Base-by-base conservation (phyloP, 2,329 filamentous ascomycete genomes). In the Microdochium trichocladiopsis region DNA sequence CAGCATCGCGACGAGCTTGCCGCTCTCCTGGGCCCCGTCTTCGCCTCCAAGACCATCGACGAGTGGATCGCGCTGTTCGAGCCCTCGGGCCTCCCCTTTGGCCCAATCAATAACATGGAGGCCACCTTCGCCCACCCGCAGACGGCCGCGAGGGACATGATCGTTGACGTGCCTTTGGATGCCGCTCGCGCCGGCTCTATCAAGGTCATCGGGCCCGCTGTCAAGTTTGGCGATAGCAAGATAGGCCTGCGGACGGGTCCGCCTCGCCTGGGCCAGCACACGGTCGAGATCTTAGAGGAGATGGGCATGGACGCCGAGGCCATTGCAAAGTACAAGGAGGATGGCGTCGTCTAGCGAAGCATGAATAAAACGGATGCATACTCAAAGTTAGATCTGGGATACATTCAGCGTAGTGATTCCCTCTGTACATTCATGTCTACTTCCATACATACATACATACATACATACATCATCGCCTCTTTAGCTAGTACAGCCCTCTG, bases 61-160 rank as follows among this genome's bases (percentile, higher is more conserved):
- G 69, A 73, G 43, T 76, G 72, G 73, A 52, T 70, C 5, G 25
- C 49, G 1, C 57, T 64, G 0, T 69, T 77, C 49, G 69, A 73
- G 21, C 68, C 67, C 0, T 72, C 66, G 24, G 72, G 71, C 2
- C 62, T 78, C 57, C 71, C 75, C 0, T 73, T 76, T 62, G 73
- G 68, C 0, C 68, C 73, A 1, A 71, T 76, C 36, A 77, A 77
- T 54, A 71, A 61, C 2, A 68, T 77, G 41, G 64, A 76, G 53
- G 60, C 61, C 25, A 72, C 69, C 0, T 75, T 76, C 54, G 57
- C 63, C 5, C 73, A 76, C 56, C 70, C 71, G 4, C 73, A 77
- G 55, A 67, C 67, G 0, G 41, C 57, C 18, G 73, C 71, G 0
- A 62, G 71, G 24, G 57, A 66, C 50, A 72, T 73, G 70, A 61